Conservation (phyloP, 73 alveolate species). For the Symbiodinium natans region DNA sequence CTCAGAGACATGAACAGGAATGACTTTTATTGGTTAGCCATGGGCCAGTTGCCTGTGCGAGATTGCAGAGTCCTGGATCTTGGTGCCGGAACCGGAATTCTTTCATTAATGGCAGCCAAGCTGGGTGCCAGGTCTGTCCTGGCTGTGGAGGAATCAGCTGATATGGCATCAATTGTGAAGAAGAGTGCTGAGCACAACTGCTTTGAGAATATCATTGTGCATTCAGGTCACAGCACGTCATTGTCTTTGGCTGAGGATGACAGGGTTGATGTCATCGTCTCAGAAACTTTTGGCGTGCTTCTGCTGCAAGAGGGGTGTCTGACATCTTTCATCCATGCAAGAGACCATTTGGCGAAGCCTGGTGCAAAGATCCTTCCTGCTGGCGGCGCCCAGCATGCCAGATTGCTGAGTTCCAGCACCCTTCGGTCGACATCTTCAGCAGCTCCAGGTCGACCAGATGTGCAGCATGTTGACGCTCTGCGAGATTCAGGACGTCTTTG, state of each 20-base stretch:
- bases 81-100: conserved; percentile 74
- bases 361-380: background rate
- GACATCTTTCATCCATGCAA: conserved; percentile 28
- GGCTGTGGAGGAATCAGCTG: conserved; percentile 53
- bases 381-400: conserved; percentile 48
- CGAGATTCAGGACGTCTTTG: conserved; percentile 30
- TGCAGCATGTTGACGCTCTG: conserved; percentile 6
- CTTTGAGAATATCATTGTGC: background rate
- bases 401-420: conserved; percentile 17
- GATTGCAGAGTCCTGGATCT: conserved; percentile 88
- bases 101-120: conserved; percentile 77
- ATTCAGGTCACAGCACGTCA: conserved; percentile 40
- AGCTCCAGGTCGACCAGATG: background rate
- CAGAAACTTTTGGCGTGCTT: conserved; percentile 80
- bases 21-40: conserved; percentile 46
- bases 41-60: background rate
- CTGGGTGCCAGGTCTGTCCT: conserved; percentile 33
- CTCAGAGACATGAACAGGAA: conserved; percentile 39
- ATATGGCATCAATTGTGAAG: conserved; percentile 32
- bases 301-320: conserved; percentile 68
- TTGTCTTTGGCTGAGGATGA: background rate
- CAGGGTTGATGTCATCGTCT: conserved; percentile 50
- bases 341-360: conserved; percentile 20
- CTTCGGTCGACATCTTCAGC: conserved; percentile 1
- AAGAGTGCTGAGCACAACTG: conserved; percentile 52